Conservation (phyloP, 345 rosid species). For the Syzygium grande region DNA sequence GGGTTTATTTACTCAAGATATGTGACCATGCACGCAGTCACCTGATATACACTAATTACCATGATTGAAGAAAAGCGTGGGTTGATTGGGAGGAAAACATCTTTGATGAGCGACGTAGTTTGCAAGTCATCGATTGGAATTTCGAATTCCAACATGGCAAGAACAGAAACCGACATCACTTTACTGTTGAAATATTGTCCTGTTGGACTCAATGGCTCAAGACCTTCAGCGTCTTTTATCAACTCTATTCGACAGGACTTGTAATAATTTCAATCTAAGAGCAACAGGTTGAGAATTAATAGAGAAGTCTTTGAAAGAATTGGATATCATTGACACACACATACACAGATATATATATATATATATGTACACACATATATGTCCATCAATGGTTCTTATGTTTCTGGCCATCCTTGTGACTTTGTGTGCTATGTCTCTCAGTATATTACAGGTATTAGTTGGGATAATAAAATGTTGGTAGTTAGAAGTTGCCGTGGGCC, state of each 20-base stretch:
- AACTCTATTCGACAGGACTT: background rate
- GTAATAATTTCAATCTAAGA: background rate
- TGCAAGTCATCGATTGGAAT: conserved; percentile 21
- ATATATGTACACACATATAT: too few species aligned
- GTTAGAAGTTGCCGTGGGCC: too few species aligned
- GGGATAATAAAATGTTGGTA: too few species aligned
- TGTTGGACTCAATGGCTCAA: conserved; percentile 27
- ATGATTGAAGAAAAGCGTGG: conserved; percentile 29
- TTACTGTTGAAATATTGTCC: conserved; percentile 30
- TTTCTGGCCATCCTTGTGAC: too few species aligned
- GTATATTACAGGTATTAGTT: too few species aligned
- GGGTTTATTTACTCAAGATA: too few species aligned
- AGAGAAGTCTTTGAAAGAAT: background rate
- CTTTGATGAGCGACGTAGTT: background rate
- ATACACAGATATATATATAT: too few species aligned
- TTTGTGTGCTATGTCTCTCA: too few species aligned
- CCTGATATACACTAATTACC: too few species aligned
- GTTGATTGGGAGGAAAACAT: conserved; percentile 30
- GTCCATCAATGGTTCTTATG: too few species aligned
- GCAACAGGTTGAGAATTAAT: background rate
- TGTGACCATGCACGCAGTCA: too few species aligned
- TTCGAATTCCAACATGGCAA: conserved; percentile 20
- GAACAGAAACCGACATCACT: conserved; percentile 9
- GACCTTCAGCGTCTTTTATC: background rate
- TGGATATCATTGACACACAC: background rate